Conservation (phyloP, 352 stramenopile genomes). For the Pythium sukuiense region DNA sequence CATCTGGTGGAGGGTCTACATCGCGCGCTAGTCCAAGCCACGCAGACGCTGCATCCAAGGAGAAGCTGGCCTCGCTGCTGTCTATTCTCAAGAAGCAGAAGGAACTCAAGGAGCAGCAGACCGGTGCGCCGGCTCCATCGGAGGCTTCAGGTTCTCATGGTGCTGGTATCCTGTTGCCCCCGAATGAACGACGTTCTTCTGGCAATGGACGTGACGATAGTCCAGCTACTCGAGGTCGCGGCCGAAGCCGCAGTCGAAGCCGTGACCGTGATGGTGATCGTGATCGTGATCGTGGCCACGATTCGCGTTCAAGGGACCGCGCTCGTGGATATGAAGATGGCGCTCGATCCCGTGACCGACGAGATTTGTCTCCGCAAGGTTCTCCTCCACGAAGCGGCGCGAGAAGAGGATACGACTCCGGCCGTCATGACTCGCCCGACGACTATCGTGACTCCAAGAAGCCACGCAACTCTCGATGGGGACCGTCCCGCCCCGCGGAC, state of each 20-base stretch:
- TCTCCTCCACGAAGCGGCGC: conserved; percentile 26
- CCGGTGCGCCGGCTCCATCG: conserved; percentile 9
- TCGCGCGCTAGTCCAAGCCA: conserved; percentile 23
- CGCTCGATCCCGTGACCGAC: conserved; percentile 27
- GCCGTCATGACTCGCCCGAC: conserved; percentile 30
- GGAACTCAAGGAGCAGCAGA: conserved; percentile 38
- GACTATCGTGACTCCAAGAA: conserved; percentile 59
- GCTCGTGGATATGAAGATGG: conserved; percentile 30
- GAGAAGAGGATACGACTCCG: conserved; percentile 30
- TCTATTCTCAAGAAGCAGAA: conserved; percentile 88
- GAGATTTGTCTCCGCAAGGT: background rate
- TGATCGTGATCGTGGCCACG: conserved; percentile 16
- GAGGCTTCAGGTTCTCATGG: conserved; percentile 1
- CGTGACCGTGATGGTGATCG: conserved; percentile 8
- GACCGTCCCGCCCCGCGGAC: conserved; percentile 39
- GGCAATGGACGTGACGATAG: background rate
- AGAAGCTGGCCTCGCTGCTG: conserved; percentile 64
- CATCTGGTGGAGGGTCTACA: background rate
- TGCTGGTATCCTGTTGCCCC: background rate
- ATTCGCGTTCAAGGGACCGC: conserved; percentile 6
- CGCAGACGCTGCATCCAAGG: conserved; percentile 25
- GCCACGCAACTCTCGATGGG: conserved; percentile 67
- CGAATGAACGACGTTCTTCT: background rate
- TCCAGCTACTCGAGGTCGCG: background rate
- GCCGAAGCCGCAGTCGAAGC: conserved; percentile 10